Conservation (phyloP, 129 eudicot genomes). For the Flaveria brownii region DNA sequence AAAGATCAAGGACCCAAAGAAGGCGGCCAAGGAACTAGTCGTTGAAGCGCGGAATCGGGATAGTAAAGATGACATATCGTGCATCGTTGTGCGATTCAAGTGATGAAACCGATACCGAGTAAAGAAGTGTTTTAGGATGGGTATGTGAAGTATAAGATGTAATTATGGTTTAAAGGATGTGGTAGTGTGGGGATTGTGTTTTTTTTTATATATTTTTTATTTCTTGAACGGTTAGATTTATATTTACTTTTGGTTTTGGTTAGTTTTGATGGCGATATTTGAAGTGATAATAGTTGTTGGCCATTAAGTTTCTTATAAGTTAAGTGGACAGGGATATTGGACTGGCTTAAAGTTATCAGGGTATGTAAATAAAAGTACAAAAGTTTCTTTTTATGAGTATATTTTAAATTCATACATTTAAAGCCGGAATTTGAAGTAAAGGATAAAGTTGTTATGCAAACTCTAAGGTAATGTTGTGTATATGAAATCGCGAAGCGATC, state of each 20-base stretch:
- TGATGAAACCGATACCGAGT: conserved; percentile 29
- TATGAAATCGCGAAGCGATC: no score
- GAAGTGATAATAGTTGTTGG: conserved; percentile 1
- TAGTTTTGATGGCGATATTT: conserved; percentile 20
- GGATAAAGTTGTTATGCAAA: no score
- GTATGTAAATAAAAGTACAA: conserved; percentile 8
- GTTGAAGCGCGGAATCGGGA: conserved; percentile 66
- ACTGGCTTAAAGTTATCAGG: neutral
- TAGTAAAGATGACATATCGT: conserved; percentile 83
- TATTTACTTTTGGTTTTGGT: conserved; percentile 28
- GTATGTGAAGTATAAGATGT: conserved; percentile 46
- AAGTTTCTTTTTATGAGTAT: conserved; percentile 1
- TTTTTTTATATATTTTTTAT: conserved; percentile 17
- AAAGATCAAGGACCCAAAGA: conserved; percentile 68
- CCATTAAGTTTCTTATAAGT: conserved; percentile 12
- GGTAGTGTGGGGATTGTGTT: neutral
- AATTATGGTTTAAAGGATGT: conserved; percentile 32
- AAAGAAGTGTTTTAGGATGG: conserved; percentile 27
- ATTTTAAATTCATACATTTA: neutral
- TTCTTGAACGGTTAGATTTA: conserved; percentile 36
- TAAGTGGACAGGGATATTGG: neutral
- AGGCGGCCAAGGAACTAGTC: conserved; percentile 78
- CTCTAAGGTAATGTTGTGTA: no score
- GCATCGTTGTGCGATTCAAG: conserved; percentile 79
- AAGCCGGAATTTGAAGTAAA: no score